phyloP scores from a whole-genome alignment of 345 rosid genomes.

The Arabidopsis suecica region DNA sequence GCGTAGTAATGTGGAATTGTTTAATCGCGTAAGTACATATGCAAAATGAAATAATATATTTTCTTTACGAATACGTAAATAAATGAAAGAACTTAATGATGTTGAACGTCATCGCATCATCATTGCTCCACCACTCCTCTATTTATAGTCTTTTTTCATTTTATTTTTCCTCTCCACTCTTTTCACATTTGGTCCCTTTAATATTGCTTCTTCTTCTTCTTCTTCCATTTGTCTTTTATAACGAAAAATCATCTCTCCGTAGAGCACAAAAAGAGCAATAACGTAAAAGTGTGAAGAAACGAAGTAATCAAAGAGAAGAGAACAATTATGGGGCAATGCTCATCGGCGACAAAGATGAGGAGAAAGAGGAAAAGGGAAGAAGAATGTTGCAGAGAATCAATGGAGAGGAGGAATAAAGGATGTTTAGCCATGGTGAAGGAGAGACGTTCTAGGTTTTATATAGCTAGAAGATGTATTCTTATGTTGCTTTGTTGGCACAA shows the following conservation, averaged over 20 bases:
- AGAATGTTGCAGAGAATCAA: conserved; percentile 15
- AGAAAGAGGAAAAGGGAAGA: conserved; percentile 26
- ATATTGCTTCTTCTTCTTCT: conserved; percentile 29
- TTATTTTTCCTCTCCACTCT: conserved; percentile 26
- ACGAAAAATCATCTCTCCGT: not conserved
- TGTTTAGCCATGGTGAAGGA: conserved; percentile 53
- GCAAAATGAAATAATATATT: conserved; percentile 30
- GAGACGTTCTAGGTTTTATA: conserved; percentile 57
- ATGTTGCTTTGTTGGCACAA: conserved; percentile 72
- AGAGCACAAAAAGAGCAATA: conserved; percentile 1
- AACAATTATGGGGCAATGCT: conserved; percentile 45
- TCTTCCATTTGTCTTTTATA: not conserved
- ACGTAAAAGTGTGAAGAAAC: conserved; percentile 9
- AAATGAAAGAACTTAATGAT: conserved; percentile 12
- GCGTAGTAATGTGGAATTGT: conserved; percentile 8
- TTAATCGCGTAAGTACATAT: conserved; percentile 29
- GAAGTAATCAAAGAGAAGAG: not conserved
- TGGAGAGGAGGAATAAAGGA: conserved; percentile 43
- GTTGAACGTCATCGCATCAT: conserved; percentile 46
- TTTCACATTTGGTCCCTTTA: conserved; percentile 33
- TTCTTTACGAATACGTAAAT: conserved; percentile 24
- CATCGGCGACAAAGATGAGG: conserved; percentile 34
- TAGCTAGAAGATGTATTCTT: conserved; percentile 57
- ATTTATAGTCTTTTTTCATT: conserved; percentile 31
- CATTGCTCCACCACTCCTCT: conserved; percentile 48